These are phyloP conservation scores for Talaromyces sp. DNA, from an alignment of 2,329 filamentous ascomycete genomes.

Conservation along the genomic window DNA sequence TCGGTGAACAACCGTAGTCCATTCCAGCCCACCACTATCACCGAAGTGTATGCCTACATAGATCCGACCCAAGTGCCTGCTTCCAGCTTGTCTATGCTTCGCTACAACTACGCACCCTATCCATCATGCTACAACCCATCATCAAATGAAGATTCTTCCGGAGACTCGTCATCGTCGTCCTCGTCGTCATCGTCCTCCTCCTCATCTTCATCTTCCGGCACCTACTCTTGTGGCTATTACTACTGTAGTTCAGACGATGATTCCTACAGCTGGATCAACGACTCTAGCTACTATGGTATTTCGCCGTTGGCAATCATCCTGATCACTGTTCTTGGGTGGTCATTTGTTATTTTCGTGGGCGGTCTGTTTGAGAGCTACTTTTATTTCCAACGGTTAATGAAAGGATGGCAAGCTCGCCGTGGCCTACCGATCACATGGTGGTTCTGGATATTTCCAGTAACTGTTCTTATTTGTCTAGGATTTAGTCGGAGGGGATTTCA, in stretches of 20 bases:
- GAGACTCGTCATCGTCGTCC: conserved; percentile 5
- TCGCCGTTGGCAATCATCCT: conserved; percentile 27
- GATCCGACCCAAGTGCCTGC: conserved; percentile 31
- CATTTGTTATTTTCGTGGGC: conserved; percentile 26
- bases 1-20: conserved; percentile 24
- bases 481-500: conserved; percentile 30
- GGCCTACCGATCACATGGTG: conserved; percentile 32
- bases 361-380: conserved; percentile 32
- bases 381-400: conserved; percentile 33
- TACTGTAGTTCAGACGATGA: conserved; percentile 18
- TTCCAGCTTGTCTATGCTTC: conserved; percentile 23
- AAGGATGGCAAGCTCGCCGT: conserved; percentile 33
- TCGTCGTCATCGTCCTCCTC: background rate
- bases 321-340: conserved; percentile 28
- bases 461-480: conserved; percentile 24
- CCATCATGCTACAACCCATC: conserved; percentile 16
- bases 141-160: conserved; percentile 7
- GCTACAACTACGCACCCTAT: conserved; percentile 19
- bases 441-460: conserved; percentile 23
- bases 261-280: conserved; percentile 24
- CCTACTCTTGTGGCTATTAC: conserved; percentile 6
- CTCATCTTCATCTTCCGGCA: background rate
- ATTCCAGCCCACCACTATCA: conserved; percentile 28
- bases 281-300: conserved; percentile 24
- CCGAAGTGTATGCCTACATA: conserved; percentile 27